Evolutionary conservation across 2,329 filamentous ascomycete genomes (phyloP), one percentile per base, ranked within the genome.

Genomic region (Cercospora sp.): DNA sequence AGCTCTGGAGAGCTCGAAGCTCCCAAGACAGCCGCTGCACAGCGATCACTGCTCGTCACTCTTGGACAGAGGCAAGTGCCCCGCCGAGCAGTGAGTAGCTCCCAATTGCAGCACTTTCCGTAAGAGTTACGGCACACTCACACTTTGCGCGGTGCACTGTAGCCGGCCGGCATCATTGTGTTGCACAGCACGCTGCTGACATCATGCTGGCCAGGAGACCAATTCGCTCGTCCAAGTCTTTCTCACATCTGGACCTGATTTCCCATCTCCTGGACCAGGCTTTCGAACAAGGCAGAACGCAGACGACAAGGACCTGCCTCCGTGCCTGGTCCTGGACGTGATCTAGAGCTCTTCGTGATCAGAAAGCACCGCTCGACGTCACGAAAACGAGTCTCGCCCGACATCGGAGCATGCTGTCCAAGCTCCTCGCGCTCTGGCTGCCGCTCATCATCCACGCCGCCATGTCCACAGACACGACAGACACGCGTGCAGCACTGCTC

Each of bases 401-500:
- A 51, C 12, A 51, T 51, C 45, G 45, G 45, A 51, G 45, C 45
- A 24, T 24, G 21, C 45, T 5, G 45, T 24, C 43, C 7, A 43
- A n/a, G 37, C 37, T 43, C 16, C 37, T 43, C 37, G 7, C 37
- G 37, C 37, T 49, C 18, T 24, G 18, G 43, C 43, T 49, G n/a
- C 43, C 21, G 18, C 21, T 26, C 13, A 5, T 24, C n/a, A 26
- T 30, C 12, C 37, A 24, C 37, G 37, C 4, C 12, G 26, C 5
- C 21, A 63, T 63, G 61, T 63, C 61, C 43, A 55, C 58, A 43
- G 16, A 18, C 18, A 51, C 37, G 37, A 43, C 49, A 26, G 26
- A 18, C n/a, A 69, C 69, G 24, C 65, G 67, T n/a, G 37, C 40
- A 28, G 76, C 76, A 9, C 73, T 77, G 7, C 73, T 75, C n/a